Percentiles rank a stretch among this genome's conserved stretches.
Evolutionary conservation across 2,329 filamentous ascomycete species (phyloP).

Genomic region (Ophiocordyceps sinensis): DNA sequence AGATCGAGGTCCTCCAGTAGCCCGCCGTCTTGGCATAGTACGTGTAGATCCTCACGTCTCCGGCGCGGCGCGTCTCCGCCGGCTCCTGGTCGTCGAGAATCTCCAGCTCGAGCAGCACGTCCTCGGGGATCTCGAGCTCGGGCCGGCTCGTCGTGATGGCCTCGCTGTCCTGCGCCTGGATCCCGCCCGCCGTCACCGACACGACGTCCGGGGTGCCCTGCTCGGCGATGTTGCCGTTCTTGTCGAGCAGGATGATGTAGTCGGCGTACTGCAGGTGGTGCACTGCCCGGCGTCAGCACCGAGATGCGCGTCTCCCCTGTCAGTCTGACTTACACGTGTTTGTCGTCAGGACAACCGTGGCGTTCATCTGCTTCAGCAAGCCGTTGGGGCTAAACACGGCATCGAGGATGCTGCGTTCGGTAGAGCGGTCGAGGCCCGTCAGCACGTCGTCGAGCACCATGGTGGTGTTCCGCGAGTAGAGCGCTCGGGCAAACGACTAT

Average conservation of each 20-base stretch:
- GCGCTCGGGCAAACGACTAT: constrained; percentile 11
- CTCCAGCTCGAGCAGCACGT: constrained; percentile 6
- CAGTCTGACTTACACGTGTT: constrained; percentile 8
- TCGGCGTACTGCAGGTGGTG: constrained; percentile 10
- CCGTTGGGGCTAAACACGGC: constrained; percentile 19
- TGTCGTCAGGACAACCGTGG: constrained; percentile 14
- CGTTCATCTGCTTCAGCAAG: constrained; percentile 10
- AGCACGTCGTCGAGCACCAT: constrained; percentile 19
- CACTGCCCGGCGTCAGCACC: constrained; percentile 1
- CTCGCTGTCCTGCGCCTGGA: constrained; percentile 1
- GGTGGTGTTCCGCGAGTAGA: constrained; percentile 10
- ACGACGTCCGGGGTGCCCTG: constrained; percentile 8
- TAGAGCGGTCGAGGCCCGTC: constrained; percentile 20
- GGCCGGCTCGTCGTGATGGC: neutral
- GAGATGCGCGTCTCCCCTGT: neutral
- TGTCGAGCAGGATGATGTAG: constrained; percentile 9
- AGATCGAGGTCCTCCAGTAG: constrained; percentile 4
- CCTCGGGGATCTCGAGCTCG: constrained; percentile 5
- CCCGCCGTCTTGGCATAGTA: constrained; percentile 9
- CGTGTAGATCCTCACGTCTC: constrained; percentile 6
- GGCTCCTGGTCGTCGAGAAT: constrained; percentile 5
- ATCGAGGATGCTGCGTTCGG: constrained; percentile 21
- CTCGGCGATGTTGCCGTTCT: constrained; percentile 8
- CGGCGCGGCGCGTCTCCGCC: constrained; percentile 3
- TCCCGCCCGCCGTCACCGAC: constrained; percentile 1